Evolutionary conservation across 768 basidiomycete genomes (phyloP).

Genomic region (Macrocybe gigantea): DNA sequence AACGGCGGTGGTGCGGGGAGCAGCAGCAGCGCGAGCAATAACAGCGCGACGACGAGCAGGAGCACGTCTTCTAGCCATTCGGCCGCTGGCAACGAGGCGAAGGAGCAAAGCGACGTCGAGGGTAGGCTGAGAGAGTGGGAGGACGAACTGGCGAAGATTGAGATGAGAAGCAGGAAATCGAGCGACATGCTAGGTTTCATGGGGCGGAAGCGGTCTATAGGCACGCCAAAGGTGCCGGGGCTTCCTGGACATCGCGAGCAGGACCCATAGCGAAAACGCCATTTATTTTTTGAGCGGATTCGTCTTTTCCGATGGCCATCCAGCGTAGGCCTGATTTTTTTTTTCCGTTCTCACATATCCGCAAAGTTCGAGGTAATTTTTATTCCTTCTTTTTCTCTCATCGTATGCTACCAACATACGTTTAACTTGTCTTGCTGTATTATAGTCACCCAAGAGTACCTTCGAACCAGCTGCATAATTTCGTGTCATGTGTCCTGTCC

Average conservation of each 20-base stretch:
- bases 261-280: no score
- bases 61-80: conserved; percentile 25
- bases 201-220: conserved; percentile 25
- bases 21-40: conserved; percentile 16
- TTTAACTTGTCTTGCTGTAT: no score
- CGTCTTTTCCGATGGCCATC: no score
- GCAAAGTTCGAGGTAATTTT: not conserved
- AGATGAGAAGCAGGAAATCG: conserved; percentile 49
- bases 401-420: no score
- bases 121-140: conserved; percentile 66
- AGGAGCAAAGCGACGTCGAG: conserved; percentile 5
- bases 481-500: no score
- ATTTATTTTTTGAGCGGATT: no score
- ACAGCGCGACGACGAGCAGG: conserved; percentile 18
- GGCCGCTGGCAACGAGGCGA: conserved; percentile 25
- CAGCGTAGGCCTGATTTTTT: conserved; percentile 5
- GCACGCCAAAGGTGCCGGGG: conserved; percentile 14
- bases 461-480: not conserved
- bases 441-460: not conserved
- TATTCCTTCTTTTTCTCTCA: not conserved
- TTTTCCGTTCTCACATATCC: conserved; percentile 1
- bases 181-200: conserved; percentile 43
- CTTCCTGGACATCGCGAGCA: not conserved
- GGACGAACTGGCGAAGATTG: conserved; percentile 68
- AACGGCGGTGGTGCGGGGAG: conserved; percentile 30